A percentile compares a stretch with the other conserved stretches of the same genome.
phyloP scores from a whole-genome alignment of 768 basidiomycete genomes.

The Mycena vitilis region DNA sequence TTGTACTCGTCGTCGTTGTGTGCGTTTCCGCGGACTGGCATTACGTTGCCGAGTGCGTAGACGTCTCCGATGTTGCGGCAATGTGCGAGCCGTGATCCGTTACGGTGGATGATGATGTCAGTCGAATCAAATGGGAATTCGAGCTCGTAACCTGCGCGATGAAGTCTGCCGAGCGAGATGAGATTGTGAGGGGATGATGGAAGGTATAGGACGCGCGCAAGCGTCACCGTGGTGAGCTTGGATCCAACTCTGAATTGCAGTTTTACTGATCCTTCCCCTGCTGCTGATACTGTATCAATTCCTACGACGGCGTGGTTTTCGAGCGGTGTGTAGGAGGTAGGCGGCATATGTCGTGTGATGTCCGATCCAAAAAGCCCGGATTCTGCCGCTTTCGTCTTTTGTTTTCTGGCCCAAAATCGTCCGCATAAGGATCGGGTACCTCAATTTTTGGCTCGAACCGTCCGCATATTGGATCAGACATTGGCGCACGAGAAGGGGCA shows the following conservation, averaged over 20 bases:
- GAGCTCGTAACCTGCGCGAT: neutral
- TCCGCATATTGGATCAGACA: too few species aligned
- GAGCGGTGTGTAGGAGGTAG: too few species aligned
- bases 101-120: neutral
- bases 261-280: conserved; percentile 1
- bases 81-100: neutral
- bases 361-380: too few species aligned
- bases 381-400: too few species aligned
- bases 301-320: conserved; percentile 17
- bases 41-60: conserved; percentile 8
- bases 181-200: conserved; percentile 11
- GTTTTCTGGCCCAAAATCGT: too few species aligned
- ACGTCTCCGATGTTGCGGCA: conserved; percentile 14
- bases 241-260: conserved; percentile 1
- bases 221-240: conserved; percentile 6
- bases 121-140: neutral
- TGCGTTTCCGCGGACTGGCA: too few species aligned
- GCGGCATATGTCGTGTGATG: too few species aligned
- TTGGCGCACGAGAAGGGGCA: too few species aligned
- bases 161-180: conserved; percentile 13
- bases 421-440: too few species aligned
- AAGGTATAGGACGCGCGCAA: conserved; percentile 7
- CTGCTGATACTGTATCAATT: neutral
- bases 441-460: too few species aligned
- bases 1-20: too few species aligned